Evolutionary conservation across 2,329 filamentous ascomycete genomes (phyloP).

Genomic region (Lojkania enalia): DNA sequence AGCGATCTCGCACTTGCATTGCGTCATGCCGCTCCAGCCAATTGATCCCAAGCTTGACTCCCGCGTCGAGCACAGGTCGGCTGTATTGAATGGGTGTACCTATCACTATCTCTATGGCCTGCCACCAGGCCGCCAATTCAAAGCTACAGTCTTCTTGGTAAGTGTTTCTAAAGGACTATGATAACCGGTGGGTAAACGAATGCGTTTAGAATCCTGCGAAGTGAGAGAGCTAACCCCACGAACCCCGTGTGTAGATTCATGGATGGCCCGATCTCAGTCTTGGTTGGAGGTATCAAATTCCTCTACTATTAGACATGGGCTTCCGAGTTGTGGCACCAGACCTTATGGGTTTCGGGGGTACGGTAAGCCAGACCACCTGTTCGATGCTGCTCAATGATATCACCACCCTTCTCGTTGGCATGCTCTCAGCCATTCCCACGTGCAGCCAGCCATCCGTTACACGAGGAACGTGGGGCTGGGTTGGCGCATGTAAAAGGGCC

Average conservation of each 20-base stretch:
- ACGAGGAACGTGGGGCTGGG: constrained; percentile 9
- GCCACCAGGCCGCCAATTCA: constrained; percentile 49
- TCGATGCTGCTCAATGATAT: constrained; percentile 16
- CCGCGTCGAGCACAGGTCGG: constrained; percentile 66
- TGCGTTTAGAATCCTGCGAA: too few species aligned
- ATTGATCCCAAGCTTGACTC: constrained; percentile 65
- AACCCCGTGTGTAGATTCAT: constrained; percentile 61
- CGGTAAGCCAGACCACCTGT: constrained; percentile 49
- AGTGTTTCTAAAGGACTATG: constrained; percentile 12
- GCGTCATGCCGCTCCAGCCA: constrained; percentile 61
- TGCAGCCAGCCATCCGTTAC: background rate
- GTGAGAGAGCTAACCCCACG: background rate
- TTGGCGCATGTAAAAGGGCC: too few species aligned
- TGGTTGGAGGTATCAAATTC: constrained; percentile 90
- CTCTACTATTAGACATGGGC: constrained; percentile 69
- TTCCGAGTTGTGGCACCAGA: constrained; percentile 83
- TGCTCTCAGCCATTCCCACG: background rate
- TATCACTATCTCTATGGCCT: constrained; percentile 66
- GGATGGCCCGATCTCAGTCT: constrained; percentile 83
- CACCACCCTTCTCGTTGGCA: constrained; percentile 2
- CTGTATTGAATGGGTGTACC: constrained; percentile 67
- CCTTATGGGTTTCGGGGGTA: constrained; percentile 83
- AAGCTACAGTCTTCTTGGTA: constrained; percentile 60
- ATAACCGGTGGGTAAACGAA: constrained; percentile 24
- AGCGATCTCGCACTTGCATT: constrained; percentile 10